Conservation (phyloP, 2,329 filamentous ascomycete species). For the Calycina herbarum region DNA sequence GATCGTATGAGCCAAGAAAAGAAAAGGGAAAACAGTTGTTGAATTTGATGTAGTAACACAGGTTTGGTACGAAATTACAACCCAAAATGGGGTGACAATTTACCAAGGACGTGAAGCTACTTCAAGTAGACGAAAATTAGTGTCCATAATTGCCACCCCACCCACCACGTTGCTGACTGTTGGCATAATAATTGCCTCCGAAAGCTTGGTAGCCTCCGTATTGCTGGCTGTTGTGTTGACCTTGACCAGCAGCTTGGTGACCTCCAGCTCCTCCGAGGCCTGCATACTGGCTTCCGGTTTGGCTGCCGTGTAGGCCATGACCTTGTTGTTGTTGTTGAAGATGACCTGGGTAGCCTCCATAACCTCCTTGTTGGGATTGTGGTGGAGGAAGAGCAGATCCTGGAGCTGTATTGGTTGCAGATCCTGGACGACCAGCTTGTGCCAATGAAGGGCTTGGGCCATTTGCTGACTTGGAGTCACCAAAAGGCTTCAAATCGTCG, state of each 20-base stretch:
- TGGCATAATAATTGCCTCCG: constrained; percentile 42
- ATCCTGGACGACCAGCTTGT: constrained; percentile 40
- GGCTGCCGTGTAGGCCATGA: constrained; percentile 38
- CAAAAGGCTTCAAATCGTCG: constrained; percentile 41
- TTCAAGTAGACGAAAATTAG: constrained; percentile 30
- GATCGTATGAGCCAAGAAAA: constrained; percentile 10
- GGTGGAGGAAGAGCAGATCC: constrained; percentile 38
- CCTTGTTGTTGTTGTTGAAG: constrained; percentile 38
- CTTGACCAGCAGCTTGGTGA: constrained; percentile 45
- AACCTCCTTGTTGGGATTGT: constrained; percentile 37
- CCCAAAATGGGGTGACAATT: constrained; percentile 24
- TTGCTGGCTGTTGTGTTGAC: constrained; percentile 43
- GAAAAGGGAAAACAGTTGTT: constrained; percentile 17
- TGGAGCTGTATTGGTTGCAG: constrained; percentile 38
- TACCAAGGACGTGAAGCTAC: constrained; percentile 34
- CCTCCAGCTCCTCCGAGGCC: constrained; percentile 50
- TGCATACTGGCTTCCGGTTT: constrained; percentile 38
- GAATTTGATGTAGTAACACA: constrained; percentile 36
- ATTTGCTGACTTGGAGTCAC: constrained; percentile 38
- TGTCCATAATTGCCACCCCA: constrained; percentile 50
- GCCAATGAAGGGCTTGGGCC: constrained; percentile 39
- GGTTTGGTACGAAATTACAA: constrained; percentile 31
- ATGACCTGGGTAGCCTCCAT: constrained; percentile 39
- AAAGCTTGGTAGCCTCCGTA: constrained; percentile 46
- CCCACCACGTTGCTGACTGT: constrained; percentile 46